A percentile compares a stretch with the other conserved stretches of the same genome.
Evolutionary conservation across 495 filamentous ascomycete species (phyloP).

Genomic region (Amniculicola lignicola): DNA sequence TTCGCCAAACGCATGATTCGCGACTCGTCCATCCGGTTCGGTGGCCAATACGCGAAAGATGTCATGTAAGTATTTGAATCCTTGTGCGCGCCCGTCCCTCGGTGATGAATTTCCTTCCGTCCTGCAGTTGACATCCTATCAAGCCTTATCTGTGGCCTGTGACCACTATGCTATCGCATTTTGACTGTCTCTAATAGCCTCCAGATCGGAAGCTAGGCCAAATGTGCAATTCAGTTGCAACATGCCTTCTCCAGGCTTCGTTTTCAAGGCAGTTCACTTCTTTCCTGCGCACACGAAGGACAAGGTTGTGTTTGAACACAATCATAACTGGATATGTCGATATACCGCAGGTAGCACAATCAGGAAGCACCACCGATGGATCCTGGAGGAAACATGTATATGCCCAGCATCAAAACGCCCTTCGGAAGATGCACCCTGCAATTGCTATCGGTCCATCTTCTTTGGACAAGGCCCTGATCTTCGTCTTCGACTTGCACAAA

Average conservation of each 20-base stretch:
- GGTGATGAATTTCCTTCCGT: neutral
- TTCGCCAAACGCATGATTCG: slow-evolving; percentile 2
- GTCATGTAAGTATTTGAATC: neutral
- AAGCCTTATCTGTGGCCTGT: neutral
- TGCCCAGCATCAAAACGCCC: too few species aligned
- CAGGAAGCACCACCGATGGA: neutral
- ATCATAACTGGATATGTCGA: neutral
- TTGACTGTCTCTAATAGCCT: neutral
- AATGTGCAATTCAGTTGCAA: neutral
- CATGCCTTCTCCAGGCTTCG: neutral
- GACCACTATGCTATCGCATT: neutral
- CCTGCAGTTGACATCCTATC: neutral
- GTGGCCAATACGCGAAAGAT: neutral
- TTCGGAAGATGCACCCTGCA: too few species aligned
- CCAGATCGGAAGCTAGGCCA: neutral
- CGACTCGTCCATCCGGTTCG: slow-evolving; percentile 6
- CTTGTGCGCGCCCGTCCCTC: neutral
- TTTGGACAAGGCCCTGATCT: neutral
- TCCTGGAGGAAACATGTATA: too few species aligned
- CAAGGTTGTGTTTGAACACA: neutral
- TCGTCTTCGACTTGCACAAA: neutral
- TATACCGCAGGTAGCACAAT: neutral
- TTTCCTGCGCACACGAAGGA: slow-evolving; percentile 3
- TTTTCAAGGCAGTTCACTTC: neutral
- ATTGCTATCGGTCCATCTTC: neutral